Evolutionary conservation across 805 yeast genomes (phyloP).

Genomic region (Saccharomycopsis selenospora): DNA sequence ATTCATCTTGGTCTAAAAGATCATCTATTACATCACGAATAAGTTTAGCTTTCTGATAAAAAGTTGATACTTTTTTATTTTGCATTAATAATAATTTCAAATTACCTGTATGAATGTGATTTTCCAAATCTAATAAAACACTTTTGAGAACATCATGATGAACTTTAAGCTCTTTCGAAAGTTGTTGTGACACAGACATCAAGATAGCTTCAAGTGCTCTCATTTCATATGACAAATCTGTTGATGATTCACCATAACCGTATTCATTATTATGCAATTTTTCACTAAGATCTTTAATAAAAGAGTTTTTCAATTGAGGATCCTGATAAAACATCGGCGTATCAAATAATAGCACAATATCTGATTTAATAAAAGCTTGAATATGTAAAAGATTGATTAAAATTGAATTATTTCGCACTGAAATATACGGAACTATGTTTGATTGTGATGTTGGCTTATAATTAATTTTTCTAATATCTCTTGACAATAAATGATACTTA

Average conservation of each 20-base stretch:
- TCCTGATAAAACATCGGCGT: slow-evolving; percentile 49
- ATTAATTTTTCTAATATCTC: slow-evolving; percentile 80
- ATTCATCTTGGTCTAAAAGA: slow-evolving; percentile 79
- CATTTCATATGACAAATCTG: slow-evolving; percentile 65
- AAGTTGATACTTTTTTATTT: slow-evolving; percentile 63
- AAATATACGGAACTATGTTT: slow-evolving; percentile 84
- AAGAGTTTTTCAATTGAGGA: slow-evolving; percentile 52
- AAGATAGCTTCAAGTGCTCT: slow-evolving; percentile 76
- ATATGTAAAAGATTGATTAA: slow-evolving; percentile 79
- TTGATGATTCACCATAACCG: too few species aligned
- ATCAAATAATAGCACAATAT: slow-evolving; percentile 78
- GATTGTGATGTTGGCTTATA: slow-evolving; percentile 42
- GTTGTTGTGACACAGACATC: slow-evolving; percentile 68
- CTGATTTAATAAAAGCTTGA: slow-evolving; percentile 78
- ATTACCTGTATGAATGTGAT: slow-evolving; percentile 68
- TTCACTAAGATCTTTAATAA: slow-evolving; percentile 78
- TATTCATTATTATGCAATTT: slow-evolving; percentile 42
- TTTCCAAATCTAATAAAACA: slow-evolving; percentile 66
- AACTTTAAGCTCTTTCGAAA: slow-evolving; percentile 66
- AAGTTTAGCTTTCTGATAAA: slow-evolving; percentile 66
- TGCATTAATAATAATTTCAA: slow-evolving; percentile 65
- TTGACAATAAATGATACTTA: slow-evolving; percentile 69
- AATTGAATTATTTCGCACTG: slow-evolving; percentile 72
- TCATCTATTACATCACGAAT: slow-evolving; percentile 81
- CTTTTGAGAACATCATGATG: slow-evolving; percentile 53